A percentile compares a stretch with the other conserved stretches of the same genome.
These are phyloP conservation scores for Hemisphaericaspora nanyangensis DNA, from an alignment of 805 yeast species.

Conservation along the genomic window DNA sequence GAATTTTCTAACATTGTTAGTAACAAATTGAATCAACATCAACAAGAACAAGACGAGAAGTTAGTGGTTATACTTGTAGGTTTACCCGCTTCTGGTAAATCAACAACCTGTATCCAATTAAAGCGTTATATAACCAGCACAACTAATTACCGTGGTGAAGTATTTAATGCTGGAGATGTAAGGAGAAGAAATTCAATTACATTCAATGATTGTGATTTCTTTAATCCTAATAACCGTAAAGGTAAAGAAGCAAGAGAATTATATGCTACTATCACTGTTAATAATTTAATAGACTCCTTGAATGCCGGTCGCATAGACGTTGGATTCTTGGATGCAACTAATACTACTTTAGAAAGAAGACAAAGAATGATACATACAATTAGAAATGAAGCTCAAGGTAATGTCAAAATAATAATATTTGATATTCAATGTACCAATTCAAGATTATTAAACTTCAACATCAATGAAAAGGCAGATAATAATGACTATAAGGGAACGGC, in stretches of 20 bases:
- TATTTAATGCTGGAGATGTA: conserved; percentile 52
- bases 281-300: conserved; percentile 28
- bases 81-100: conserved; percentile 41
- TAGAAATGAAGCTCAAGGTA: conserved; percentile 14
- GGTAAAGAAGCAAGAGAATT: conserved; percentile 30
- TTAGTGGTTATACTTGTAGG: conserved; percentile 30
- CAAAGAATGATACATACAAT: conserved; percentile 22
- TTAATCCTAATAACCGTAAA: conserved; percentile 31
- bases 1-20: conserved; percentile 4
- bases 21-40: conserved; percentile 1
- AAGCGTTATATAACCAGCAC: conserved; percentile 23
- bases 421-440: conserved; percentile 58
- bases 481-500: conserved; percentile 55
- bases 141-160: conserved; percentile 20
- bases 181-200: conserved; percentile 31
- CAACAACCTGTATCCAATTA: conserved; percentile 34
- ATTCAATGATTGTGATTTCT: conserved; percentile 32
- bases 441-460: conserved; percentile 53
- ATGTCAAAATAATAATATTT: conserved; percentile 45
- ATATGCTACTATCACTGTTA: conserved; percentile 33
- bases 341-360: conserved; percentile 35
- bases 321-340: conserved; percentile 43
- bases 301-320: conserved; percentile 21
- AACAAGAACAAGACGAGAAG: conserved; percentile 3
- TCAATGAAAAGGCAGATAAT: conserved; percentile 60